phyloP scores from a whole-genome alignment of 1,284 basidiomycete species.

The Ustilago nuda region DNA sequence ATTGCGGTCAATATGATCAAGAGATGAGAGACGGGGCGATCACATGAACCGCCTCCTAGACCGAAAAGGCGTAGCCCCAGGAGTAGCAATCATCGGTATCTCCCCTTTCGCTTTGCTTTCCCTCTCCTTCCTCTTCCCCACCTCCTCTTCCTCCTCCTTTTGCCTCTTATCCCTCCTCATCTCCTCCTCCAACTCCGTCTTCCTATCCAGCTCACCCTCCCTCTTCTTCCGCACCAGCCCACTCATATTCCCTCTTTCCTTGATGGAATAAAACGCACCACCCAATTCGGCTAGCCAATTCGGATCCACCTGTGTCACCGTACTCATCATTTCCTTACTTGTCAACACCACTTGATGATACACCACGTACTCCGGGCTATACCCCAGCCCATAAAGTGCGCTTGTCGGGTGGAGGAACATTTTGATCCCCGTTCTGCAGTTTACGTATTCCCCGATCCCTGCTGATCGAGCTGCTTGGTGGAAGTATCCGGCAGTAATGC shows the following conservation, averaged over 20 bases:
- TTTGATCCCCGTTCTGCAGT: slow-evolving; percentile 86
- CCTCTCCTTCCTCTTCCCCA: slow-evolving; percentile 12
- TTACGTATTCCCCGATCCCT: slow-evolving; percentile 98
- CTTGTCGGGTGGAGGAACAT: slow-evolving; percentile 96
- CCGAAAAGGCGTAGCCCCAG: slow-evolving; percentile 39
- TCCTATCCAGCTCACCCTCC: slow-evolving; percentile 87
- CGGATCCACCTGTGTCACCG: slow-evolving; percentile 68
- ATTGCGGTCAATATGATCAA: not conserved
- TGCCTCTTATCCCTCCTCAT: slow-evolving; percentile 58
- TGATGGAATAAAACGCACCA: slow-evolving; percentile 92
- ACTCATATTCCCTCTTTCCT: slow-evolving; percentile 79
- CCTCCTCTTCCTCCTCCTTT: slow-evolving; percentile 24
- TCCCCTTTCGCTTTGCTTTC: slow-evolving; percentile 18
- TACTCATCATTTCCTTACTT: slow-evolving; percentile 61
- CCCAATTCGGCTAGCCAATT: slow-evolving; percentile 71
- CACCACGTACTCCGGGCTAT: slow-evolving; percentile 94
- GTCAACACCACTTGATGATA: slow-evolving; percentile 81
- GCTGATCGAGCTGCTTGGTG: slow-evolving; percentile 98
- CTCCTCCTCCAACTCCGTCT: slow-evolving; percentile 80
- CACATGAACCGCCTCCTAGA: slow-evolving; percentile 20
- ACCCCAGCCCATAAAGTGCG: slow-evolving; percentile 94
- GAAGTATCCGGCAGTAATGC: slow-evolving; percentile 97
- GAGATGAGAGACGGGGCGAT: not conserved
- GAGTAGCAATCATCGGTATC: slow-evolving; percentile 38
- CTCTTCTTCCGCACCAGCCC: slow-evolving; percentile 74